Conservation (phyloP, 768 basidiomycete species). For the Floccularia luteovirens region DNA sequence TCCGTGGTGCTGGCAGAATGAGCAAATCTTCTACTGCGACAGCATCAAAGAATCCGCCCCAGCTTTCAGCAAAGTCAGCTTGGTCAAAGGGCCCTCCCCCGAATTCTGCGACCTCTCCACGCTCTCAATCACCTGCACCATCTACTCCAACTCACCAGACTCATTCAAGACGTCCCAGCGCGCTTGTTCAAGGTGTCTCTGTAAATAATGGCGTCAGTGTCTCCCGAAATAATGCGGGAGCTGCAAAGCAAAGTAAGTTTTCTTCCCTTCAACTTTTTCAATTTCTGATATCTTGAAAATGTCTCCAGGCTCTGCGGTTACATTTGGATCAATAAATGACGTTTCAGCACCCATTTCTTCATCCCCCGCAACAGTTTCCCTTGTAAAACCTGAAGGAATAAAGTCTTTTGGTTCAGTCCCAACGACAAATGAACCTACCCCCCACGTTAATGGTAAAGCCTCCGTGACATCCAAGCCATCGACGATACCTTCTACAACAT, state of each 20-base stretch:
- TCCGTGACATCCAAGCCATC: slow-evolving; percentile 35
- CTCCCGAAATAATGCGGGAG: slow-evolving; percentile 55
- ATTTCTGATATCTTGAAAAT: slow-evolving; percentile 8
- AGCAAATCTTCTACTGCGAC: slow-evolving; percentile 83
- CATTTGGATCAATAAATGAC: slow-evolving; percentile 90
- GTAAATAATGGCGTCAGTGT: slow-evolving; percentile 78
- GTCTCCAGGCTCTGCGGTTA: slow-evolving; percentile 54
- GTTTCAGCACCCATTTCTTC: slow-evolving; percentile 71
- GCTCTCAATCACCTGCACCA: slow-evolving; percentile 74
- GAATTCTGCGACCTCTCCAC: slow-evolving; percentile 51
- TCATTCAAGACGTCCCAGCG: slow-evolving; percentile 76
- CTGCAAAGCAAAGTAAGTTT: slow-evolving; percentile 58
- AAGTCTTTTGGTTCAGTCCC: slow-evolving; percentile 81
- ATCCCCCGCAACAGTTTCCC: slow-evolving; percentile 65
- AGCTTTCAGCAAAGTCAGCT: slow-evolving; percentile 77
- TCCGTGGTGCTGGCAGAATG: slow-evolving; percentile 52
- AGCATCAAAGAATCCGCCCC: slow-evolving; percentile 63
- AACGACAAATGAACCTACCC: slow-evolving; percentile 37
- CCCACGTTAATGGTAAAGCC: slow-evolving; percentile 62
- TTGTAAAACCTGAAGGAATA: slow-evolving; percentile 64
- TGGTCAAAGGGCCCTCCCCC: slow-evolving; percentile 87
- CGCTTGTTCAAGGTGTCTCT: slow-evolving; percentile 60
- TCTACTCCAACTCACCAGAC: slow-evolving; percentile 41
- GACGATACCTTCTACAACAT: slow-evolving; percentile 23
- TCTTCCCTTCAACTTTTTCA: slow-evolving; percentile 6